Evolutionary conservation across 176 grass and related monocot species (phyloP).

Genomic region (Eragrostis curvula): DNA sequence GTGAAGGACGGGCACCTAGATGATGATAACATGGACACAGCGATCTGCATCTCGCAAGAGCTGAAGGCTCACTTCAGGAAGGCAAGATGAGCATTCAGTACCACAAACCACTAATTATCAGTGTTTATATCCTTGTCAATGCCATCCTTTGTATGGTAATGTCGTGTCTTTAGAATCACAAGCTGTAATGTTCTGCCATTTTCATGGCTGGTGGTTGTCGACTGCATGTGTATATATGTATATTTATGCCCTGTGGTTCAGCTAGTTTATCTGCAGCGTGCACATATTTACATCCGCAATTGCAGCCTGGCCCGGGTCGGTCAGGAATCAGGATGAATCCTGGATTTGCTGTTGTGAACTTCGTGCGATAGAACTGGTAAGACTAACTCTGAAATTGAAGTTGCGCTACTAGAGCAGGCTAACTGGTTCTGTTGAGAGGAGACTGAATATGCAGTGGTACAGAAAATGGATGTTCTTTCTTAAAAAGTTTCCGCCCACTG

Average conservation of each 20-base stretch:
- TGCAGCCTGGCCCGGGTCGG: neutral
- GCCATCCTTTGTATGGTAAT: neutral
- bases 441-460: neutral
- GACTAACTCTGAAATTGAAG: neutral
- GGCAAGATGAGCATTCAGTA: conserved; percentile 1
- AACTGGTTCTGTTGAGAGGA: neutral
- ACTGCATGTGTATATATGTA: neutral
- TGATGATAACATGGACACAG: conserved; percentile 72
- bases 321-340: neutral
- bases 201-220: neutral
- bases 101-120: conserved; percentile 22
- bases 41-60: conserved; percentile 77
- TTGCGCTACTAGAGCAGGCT: neutral
- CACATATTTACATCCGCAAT: neutral
- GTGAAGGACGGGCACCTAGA: conserved; percentile 42
- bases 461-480: no score
- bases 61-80: conserved; percentile 62
- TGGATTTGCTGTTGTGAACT: neutral
- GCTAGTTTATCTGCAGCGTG: neutral
- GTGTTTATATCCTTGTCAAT: neutral
- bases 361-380: neutral
- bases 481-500: neutral
- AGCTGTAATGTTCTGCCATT: conserved; percentile 11
- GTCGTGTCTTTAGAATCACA: neutral
- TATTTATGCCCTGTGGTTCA: neutral